Percentiles rank a stretch among this genome's conserved stretches.
phyloP scores from a whole-genome alignment of 1,284 basidiomycete species.

The Caloboletus firmus region DNA sequence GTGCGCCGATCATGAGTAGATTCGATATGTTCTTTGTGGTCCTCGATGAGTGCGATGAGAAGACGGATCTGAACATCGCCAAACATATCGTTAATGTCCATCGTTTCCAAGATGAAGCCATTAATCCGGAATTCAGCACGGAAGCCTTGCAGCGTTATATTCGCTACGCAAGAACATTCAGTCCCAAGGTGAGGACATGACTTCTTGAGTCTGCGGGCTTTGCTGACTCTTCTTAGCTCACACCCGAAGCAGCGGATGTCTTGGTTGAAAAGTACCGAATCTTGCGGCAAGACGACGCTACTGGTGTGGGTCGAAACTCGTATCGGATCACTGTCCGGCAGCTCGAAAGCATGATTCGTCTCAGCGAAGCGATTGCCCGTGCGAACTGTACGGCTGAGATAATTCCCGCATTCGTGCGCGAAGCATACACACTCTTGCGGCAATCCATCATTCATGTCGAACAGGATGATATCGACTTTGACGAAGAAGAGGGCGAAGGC shows the following conservation, averaged over 20 bases:
- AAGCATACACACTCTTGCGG: conserved; percentile 90
- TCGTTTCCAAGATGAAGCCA: conserved; percentile 91
- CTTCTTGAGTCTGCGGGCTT: not conserved
- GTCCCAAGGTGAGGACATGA: conserved; percentile 70
- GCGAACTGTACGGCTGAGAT: conserved; percentile 96
- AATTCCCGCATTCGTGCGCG: conserved; percentile 89
- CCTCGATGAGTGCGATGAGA: conserved; percentile 95
- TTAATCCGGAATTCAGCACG: conserved; percentile 95
- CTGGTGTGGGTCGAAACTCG: conserved; percentile 85
- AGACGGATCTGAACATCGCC: conserved; percentile 91
- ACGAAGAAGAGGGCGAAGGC: conserved; percentile 82
- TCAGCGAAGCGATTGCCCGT: conserved; percentile 95
- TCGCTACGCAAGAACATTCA: conserved; percentile 94
- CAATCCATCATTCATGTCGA: conserved; percentile 99
- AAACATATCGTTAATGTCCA: conserved; percentile 98
- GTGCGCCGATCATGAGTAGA: conserved; percentile 98
- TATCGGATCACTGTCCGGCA: conserved; percentile 97
- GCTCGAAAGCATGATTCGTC: conserved; percentile 94
- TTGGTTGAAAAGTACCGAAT: conserved; percentile 96
- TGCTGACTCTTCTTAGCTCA: conserved; percentile 58
- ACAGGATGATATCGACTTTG: conserved; percentile 97
- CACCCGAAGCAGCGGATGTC: conserved; percentile 88
- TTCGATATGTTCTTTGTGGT: conserved; percentile 99
- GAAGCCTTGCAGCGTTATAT: conserved; percentile 97
- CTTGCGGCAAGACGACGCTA: conserved; percentile 89